Evolutionary conservation across 148 eudicot genomes (phyloP), one percentile per base, ranked within the genome.

Genomic region (Vaccinium corymbosum): DNA sequence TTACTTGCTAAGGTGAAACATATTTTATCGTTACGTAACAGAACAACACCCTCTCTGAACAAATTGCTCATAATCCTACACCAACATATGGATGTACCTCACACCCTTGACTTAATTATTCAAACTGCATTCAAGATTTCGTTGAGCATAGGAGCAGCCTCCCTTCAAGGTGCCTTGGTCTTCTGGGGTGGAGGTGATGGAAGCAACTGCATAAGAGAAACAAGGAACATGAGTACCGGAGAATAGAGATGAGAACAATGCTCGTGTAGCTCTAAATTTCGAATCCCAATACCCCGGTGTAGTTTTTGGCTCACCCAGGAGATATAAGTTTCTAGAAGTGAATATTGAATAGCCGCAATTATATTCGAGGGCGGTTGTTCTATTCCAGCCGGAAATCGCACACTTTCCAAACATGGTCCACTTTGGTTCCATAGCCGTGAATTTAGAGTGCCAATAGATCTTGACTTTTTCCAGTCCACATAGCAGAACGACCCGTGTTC

Each of bases 201-300:
- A 78, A 94, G 92, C 89, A 94, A 88, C 98, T 93, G 92, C 89
- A 87, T 50, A 85, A 80, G 64, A 81, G 17, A 81, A 25, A 74
- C 17, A 35, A 56, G 32, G 56, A 17, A 75, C 66, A 7, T 59
- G 32, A 56, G 17, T 66, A 66, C 32, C 57, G 4, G 15, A 76
- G 27, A 20, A 15, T 22, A 20, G 38, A 70, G 27, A 19, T n/a
- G 38, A 20, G 38, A 70, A 29, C 11, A 25, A 9, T 56, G 14
- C 51, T 46, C 51, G 46, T 32, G 1, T 80, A 38, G n/a, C n/a
- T 1, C 46, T 42, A 42, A 42, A 42, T 42, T 38, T 4, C 25
- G 20, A 56, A 79, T 15, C 5, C 32, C 9, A 29, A 52, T 2
- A 13, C 20, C 80, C 42, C 50, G 7, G 19, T 4, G n/a, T 35